Conservation (phyloP, 345 rosid species). For the Heritiera fomes region DNA sequence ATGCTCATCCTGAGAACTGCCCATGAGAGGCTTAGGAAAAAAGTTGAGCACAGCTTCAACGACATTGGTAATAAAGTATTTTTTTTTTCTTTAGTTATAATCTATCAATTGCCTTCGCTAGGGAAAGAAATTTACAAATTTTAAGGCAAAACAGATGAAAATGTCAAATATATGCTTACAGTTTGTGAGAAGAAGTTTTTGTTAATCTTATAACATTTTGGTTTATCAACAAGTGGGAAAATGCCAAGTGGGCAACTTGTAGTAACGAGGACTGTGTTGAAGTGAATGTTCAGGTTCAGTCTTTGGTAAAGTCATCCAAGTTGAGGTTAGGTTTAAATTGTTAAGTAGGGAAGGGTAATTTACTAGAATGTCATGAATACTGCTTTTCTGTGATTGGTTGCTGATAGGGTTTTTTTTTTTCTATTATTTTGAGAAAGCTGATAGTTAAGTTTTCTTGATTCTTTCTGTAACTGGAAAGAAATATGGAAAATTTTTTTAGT, state of each 20-base stretch:
- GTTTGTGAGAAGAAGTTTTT: not conserved
- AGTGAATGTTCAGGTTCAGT: not conserved
- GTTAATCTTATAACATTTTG: not conserved
- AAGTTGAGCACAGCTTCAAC: not conserved
- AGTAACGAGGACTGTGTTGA: not conserved
- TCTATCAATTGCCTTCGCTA: not conserved
- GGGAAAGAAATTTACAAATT: not conserved
- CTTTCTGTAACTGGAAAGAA: not conserved
- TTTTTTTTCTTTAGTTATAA: not conserved
- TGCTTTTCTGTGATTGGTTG: not conserved
- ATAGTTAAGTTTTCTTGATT: not conserved
- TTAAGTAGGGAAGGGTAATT: not conserved
- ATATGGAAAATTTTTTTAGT: not conserved
- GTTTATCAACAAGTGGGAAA: not conserved
- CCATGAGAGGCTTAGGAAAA: not conserved
- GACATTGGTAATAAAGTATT: not conserved
- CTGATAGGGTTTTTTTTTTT: not conserved
- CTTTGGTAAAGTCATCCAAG: not conserved
- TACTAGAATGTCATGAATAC: not conserved
- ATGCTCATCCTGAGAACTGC: not conserved
- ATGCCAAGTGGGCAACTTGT: not conserved
- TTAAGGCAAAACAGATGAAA: not conserved
- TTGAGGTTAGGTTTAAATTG: not conserved
- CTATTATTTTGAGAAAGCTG: not conserved
- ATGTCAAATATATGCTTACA: slow-evolving; percentile 2